Evolutionary conservation across 2,329 filamentous ascomycete genomes (phyloP).

Genomic region (Onygenales sp.): DNA sequence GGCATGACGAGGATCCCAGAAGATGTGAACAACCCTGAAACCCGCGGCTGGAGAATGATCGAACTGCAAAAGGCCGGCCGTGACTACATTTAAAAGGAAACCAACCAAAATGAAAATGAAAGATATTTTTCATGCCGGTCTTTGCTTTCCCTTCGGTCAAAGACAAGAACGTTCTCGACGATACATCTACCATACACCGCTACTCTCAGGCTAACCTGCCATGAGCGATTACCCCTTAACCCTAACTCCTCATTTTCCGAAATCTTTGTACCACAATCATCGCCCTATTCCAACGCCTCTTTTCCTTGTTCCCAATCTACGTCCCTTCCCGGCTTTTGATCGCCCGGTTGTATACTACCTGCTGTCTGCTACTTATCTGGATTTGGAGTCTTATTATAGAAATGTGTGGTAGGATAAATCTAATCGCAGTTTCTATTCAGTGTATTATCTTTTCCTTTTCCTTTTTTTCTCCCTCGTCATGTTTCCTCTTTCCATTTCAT

Average conservation of each 20-base stretch:
- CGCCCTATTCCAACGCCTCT: slow-evolving; percentile 3
- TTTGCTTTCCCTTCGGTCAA: background rate
- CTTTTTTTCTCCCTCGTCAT: background rate
- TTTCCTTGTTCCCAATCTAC: slow-evolving; percentile 2
- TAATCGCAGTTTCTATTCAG: background rate
- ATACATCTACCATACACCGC: background rate
- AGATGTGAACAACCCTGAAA: slow-evolving; percentile 95
- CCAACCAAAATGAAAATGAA: no score
- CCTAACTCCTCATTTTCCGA: background rate
- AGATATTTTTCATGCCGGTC: background rate
- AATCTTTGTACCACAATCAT: slow-evolving; percentile 1
- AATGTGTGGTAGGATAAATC: background rate
- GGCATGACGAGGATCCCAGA: slow-evolving; percentile 89
- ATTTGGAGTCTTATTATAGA: slow-evolving; percentile 3
- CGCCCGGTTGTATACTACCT: slow-evolving; percentile 10
- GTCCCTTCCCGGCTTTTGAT: slow-evolving; percentile 1
- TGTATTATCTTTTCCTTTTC: background rate
- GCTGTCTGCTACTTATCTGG: slow-evolving; percentile 5
- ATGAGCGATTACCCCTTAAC: background rate
- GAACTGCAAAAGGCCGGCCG: slow-evolving; percentile 97
- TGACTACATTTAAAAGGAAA: slow-evolving; percentile 60
- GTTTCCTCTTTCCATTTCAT: no score
- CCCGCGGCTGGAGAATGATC: slow-evolving; percentile 91
- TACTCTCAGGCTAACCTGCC: background rate
- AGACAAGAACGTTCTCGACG: background rate